Conservation (phyloP, 169 alveolate species). For the Eimeria necatrix region DNA sequence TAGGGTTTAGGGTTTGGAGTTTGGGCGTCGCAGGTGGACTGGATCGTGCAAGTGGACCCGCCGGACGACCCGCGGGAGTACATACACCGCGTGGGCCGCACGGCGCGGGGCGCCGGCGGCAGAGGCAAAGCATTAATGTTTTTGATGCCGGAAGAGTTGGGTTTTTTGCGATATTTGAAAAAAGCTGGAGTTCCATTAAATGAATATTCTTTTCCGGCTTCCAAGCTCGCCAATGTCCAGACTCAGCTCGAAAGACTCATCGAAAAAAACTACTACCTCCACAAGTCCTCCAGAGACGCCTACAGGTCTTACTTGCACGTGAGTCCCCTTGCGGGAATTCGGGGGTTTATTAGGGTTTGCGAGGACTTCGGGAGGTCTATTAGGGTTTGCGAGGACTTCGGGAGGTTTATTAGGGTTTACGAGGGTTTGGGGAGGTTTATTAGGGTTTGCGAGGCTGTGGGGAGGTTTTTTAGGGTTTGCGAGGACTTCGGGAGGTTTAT, state of each 20-base stretch:
- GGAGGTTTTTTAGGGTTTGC: too few species aligned
- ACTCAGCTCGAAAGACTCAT: slow-evolving; percentile 97
- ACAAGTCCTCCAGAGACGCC: slow-evolving; percentile 98
- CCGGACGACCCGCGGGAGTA: slow-evolving; percentile 99
- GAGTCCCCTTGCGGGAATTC: slow-evolving; percentile 10
- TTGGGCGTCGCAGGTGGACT: slow-evolving; percentile 93
- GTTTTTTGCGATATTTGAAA: slow-evolving; percentile 79
- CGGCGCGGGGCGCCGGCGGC: slow-evolving; percentile 99
- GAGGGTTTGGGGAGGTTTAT: too few species aligned
- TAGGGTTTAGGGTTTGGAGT: not conserved
- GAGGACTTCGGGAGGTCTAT: not conserved
- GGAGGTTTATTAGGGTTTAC: too few species aligned
- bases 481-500: too few species aligned
- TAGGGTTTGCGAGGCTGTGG: too few species aligned
- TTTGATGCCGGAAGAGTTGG: slow-evolving; percentile 98
- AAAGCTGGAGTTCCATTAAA: slow-evolving; percentile 82
- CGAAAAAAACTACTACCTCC: slow-evolving; percentile 97
- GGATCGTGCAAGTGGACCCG: slow-evolving; percentile 99
- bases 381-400: slow-evolving; percentile 17
- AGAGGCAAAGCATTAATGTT: slow-evolving; percentile 98
- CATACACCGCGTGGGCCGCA: slow-evolving; percentile 99
- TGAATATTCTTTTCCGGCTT: slow-evolving; percentile 98
- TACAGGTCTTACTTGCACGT: slow-evolving; percentile 96
- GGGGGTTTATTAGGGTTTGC: not conserved
- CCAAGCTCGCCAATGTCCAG: slow-evolving; percentile 97